Base-by-base conservation (phyloP, 2,329 filamentous ascomycete genomes). In the Teratosphaeria destructans region DNA sequence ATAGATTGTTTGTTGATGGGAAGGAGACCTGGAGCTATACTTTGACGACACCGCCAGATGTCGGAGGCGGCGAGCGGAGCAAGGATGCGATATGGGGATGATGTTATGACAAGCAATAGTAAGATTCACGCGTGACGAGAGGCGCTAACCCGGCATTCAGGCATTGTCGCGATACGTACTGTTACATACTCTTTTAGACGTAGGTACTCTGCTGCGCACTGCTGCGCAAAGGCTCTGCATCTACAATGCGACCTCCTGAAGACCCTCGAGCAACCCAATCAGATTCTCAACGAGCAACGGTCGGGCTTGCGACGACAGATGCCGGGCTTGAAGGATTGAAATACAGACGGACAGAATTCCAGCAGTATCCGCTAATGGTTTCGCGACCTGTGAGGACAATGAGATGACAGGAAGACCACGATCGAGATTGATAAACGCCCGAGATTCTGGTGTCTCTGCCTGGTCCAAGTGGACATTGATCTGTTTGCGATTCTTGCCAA, bases 1-100 rank as follows among this genome's bases (percentile, higher is more conserved):
- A 96, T 70, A 82, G 84, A 3, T 77, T 96, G 1, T 96, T 88
- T 70, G 81, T 96, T 19, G 88, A 96, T 71, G 93, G 91, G 1
- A 75, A 82, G 52, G 86, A 93, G 71, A 80, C 79, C 1, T 97
- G 93, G 93, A 87, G 84, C 59, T 75, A 79, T 70, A 72, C 73
- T 5, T 67, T 79, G 23, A 76, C 73, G 8, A 77, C 76, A 27
- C 77, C 77, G 16, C 75, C 75, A 5, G 65, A 67, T 19, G 68
- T 71, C 26, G 68, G 71, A 14, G 75, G 76, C 4, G 73, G 71
- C 47, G 70, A 72, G n/a, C 69, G 75, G 56, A 72, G 69, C 12
- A 77, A 75, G 62, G 77, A 78, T 64, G 76, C 76, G 11, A 73
- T 78, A 7, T 78, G 77, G 77, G 76, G 75, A 10, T 72, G 62